These are phyloP conservation scores for Globisporangium rhizosaccharum DNA, from an alignment of 352 stramenopile species.

Conservation along the genomic window DNA sequence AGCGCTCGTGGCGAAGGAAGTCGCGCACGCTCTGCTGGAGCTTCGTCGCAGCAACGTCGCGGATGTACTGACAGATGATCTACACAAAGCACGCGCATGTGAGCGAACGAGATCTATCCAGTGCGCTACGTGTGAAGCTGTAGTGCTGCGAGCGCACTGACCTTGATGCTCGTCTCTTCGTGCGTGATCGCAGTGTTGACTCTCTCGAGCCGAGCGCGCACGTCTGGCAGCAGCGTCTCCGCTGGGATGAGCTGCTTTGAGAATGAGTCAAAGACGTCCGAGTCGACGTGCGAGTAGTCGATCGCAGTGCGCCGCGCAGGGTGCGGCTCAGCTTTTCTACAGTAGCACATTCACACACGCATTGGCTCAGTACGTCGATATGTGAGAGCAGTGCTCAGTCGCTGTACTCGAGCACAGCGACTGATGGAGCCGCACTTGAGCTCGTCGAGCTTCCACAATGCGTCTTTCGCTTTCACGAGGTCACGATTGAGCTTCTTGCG, in stretches of 20 bases:
- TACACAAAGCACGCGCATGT: neutral
- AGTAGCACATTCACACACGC: no score
- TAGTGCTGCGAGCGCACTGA: neutral
- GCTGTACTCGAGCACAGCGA: neutral
- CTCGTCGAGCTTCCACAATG: conserved; percentile 33
- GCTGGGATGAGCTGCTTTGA: conserved; percentile 57
- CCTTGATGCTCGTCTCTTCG: conserved; percentile 46
- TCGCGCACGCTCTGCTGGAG: conserved; percentile 33
- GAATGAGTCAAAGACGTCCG: conserved; percentile 58
- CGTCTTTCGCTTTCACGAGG: conserved; percentile 34
- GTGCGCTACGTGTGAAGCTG: no score
- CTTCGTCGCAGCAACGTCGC: conserved; percentile 31
- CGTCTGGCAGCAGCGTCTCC: conserved; percentile 41
- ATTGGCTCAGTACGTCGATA: neutral
- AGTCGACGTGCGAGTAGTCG: conserved; percentile 41
- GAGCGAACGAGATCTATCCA: neutral
- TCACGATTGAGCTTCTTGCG: conserved; percentile 50
- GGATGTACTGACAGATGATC: conserved; percentile 42
- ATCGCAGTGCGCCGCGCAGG: conserved; percentile 9
- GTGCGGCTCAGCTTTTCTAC: conserved; percentile 4
- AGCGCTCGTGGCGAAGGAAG: conserved; percentile 30
- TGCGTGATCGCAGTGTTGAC: conserved; percentile 31
- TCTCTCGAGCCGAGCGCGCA: conserved; percentile 29
- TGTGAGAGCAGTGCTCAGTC: neutral
- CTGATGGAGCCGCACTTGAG: conserved; percentile 19